phyloP scores from a whole-genome alignment of 345 rosid species.

The Melastoma malabathricum region DNA sequence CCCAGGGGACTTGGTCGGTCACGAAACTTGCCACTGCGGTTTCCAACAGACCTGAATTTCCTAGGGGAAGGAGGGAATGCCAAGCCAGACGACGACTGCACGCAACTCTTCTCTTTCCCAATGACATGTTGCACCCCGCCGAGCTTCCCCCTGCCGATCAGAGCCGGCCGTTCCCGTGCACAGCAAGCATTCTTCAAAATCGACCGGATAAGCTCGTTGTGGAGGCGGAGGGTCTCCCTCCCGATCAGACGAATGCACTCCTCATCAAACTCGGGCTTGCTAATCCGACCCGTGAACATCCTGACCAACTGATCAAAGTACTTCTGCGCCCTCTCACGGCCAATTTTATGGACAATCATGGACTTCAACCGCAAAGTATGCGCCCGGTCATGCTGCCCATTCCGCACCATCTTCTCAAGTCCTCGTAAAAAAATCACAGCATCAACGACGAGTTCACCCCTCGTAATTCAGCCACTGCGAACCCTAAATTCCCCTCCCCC shows the following conservation, averaged over 20 bases:
- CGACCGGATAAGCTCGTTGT: constrained; percentile 52
- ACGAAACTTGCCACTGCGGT: constrained; percentile 35
- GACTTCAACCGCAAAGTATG: constrained; percentile 40
- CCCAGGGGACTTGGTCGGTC: constrained; percentile 74
- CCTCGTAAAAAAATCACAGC: constrained; percentile 9
- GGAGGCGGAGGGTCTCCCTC: constrained; percentile 53
- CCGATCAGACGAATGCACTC: constrained; percentile 48
- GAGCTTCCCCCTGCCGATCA: constrained; percentile 20
- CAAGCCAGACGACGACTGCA: constrained; percentile 36
- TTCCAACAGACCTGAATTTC: constrained; percentile 47
- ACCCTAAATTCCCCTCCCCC: too few relatives aligned
- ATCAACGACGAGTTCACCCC: constrained; percentile 11
- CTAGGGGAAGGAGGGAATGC: constrained; percentile 52
- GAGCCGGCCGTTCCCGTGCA: constrained; percentile 32
- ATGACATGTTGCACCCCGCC: constrained; percentile 14
- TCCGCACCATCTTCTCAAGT: constrained; percentile 18
- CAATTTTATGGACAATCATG: constrained; percentile 39
- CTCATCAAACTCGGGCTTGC: constrained; percentile 62
- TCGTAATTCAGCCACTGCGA: constrained; percentile 5
- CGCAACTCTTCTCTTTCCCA: constrained; percentile 25
- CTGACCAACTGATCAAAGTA: constrained; percentile 66
- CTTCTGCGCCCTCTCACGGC: constrained; percentile 55
- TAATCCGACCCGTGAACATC: constrained; percentile 35
- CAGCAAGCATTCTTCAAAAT: constrained; percentile 57
- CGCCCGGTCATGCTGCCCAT: constrained; percentile 17